phyloP scores from a whole-genome alignment of 2,329 filamentous ascomycete species.

The Colletotrichum shisoi region DNA sequence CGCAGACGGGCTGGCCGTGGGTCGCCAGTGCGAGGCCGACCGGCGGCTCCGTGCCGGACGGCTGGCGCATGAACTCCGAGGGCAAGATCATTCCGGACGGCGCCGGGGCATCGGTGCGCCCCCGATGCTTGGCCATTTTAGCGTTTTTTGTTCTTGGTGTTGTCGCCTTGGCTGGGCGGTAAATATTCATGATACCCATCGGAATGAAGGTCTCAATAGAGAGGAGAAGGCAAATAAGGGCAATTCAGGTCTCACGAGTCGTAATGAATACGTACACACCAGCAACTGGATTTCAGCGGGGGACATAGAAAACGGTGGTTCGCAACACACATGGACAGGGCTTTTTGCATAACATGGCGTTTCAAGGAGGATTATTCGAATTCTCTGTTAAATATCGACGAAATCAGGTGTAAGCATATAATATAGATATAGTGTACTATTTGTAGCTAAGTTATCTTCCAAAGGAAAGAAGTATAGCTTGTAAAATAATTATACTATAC shows the following conservation, averaged over 20 bases:
- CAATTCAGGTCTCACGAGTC: neutral
- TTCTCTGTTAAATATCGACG: neutral
- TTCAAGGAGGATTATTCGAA: constrained; percentile 9
- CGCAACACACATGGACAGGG: neutral
- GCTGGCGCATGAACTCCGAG: constrained; percentile 80
- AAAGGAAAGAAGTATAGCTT: too few species aligned
- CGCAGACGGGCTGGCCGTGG: constrained; percentile 74
- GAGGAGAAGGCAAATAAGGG: neutral
- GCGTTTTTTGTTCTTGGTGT: constrained; percentile 42
- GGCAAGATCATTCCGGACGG: constrained; percentile 78
- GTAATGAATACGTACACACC: constrained; percentile 11
- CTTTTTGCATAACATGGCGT: constrained; percentile 34
- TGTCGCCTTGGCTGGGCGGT: constrained; percentile 37
- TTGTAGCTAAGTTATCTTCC: too few species aligned
- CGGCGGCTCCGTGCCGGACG: constrained; percentile 70
- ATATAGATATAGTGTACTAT: constrained; percentile 5
- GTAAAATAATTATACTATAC: neutral
- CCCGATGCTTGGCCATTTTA: constrained; percentile 43
- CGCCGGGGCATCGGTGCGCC: constrained; percentile 58
- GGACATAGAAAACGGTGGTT: constrained; percentile 16
- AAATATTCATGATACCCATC: constrained; percentile 2
- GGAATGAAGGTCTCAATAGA: neutral
- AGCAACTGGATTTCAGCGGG: neutral
- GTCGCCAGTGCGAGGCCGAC: constrained; percentile 63
- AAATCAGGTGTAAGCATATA: neutral